These are phyloP conservation scores for Daldinia sp. DNA, from an alignment of 2,329 filamentous ascomycete genomes.

Conservation along the genomic window DNA sequence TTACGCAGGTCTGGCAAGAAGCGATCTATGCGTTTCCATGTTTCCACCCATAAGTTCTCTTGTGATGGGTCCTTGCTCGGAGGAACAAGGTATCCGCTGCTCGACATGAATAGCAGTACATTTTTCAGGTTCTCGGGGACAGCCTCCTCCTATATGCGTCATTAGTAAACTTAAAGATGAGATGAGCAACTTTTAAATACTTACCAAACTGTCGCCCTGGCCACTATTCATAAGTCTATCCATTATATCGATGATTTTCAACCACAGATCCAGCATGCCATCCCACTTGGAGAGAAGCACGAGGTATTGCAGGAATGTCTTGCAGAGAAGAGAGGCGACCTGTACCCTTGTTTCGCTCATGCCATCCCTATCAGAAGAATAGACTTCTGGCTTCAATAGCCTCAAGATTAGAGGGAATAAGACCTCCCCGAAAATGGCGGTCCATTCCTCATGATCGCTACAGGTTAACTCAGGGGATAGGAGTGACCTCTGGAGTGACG, in stretches of 20 bases:
- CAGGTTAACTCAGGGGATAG: conserved; percentile 85
- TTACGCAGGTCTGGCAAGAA: conserved; percentile 68
- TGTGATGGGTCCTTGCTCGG: conserved; percentile 66
- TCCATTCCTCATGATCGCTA: conserved; percentile 90
- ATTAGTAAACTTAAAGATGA: conserved; percentile 20
- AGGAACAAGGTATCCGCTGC: conserved; percentile 81
- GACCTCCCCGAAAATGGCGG: conserved; percentile 91
- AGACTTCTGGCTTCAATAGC: conserved; percentile 92
- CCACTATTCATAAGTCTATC: conserved; percentile 96
- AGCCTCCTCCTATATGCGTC: conserved; percentile 77
- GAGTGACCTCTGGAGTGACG: conserved; percentile 83
- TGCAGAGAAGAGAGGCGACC: conserved; percentile 88
- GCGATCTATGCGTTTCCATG: conserved; percentile 71
- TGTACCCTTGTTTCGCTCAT: conserved; percentile 97
- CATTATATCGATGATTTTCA: conserved; percentile 91
- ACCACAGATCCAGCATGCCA: conserved; percentile 90
- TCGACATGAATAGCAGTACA: conserved; percentile 93
- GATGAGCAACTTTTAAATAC: conserved; percentile 46
- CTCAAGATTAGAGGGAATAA: conserved; percentile 89
- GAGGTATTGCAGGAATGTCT: conserved; percentile 94
- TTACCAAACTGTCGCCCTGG: conserved; percentile 85
- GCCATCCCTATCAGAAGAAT: conserved; percentile 86
- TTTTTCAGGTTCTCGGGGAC: conserved; percentile 97
- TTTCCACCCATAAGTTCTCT: conserved; percentile 68
- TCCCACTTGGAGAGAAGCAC: conserved; percentile 85